A percentile compares a stretch with the other conserved stretches of the same genome.
Evolutionary conservation across 129 eudicot species (phyloP).

Genomic region (Chrysanthemum makinoi): DNA sequence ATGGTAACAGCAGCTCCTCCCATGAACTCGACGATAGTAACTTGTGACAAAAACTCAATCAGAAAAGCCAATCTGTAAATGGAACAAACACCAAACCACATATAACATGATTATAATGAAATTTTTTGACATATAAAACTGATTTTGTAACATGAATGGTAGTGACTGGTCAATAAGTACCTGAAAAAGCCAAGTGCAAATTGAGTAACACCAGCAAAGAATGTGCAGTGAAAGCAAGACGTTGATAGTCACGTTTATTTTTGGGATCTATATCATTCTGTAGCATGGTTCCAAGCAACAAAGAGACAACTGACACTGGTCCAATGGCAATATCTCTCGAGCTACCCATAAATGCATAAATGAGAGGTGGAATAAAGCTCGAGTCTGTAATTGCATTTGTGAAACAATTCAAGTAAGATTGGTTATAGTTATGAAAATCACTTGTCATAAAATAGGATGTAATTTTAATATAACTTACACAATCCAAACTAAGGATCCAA

Average conservation of each 20-base stretch:
- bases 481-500: slow-evolving; percentile 47
- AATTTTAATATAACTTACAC: slow-evolving; percentile 34
- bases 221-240: slow-evolving; percentile 66
- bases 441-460: neutral
- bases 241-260: slow-evolving; percentile 34
- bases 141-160: too few species aligned
- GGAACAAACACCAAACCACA: neutral
- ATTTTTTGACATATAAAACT: neutral
- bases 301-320: slow-evolving; percentile 62
- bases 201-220: slow-evolving; percentile 64
- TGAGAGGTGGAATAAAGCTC: slow-evolving; percentile 60
- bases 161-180: slow-evolving; percentile 15
- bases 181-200: slow-evolving; percentile 51
- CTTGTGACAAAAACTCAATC: slow-evolving; percentile 68
- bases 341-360: slow-evolving; percentile 68
- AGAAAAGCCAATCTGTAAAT: slow-evolving; percentile 53
- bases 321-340: slow-evolving; percentile 72
- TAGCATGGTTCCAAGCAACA: slow-evolving; percentile 53
- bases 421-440: neutral
- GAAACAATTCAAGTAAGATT: neutral
- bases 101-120: neutral
- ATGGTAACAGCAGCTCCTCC: slow-evolving; percentile 65
- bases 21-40: slow-evolving; percentile 67
- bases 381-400: slow-evolving; percentile 29
- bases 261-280: slow-evolving; percentile 46